Evolutionary conservation across 2,329 filamentous ascomycete species (phyloP), one percentile per base, ranked within the genome.

Genomic region (Gliomastix tumulicola): DNA sequence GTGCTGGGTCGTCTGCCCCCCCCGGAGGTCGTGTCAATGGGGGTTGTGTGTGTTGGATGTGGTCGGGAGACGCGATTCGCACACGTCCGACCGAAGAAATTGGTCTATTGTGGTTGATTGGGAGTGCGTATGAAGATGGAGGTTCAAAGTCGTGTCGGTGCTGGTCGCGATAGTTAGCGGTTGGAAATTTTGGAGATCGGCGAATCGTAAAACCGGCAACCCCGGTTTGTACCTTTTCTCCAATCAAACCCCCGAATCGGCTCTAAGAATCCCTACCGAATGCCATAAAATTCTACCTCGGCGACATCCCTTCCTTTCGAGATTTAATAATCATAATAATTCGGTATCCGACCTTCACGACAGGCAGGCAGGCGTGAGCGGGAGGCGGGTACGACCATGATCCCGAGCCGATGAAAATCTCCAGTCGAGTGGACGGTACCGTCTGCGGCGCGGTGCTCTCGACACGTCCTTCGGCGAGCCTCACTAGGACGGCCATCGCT

Each of bases 391-490:
- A 45, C 40, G 53, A 65, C 46, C 59, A 74, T 73, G 69, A 63
- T 57, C 64, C 68, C 63, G 62, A 66, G 60, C 73, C 65, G 70
- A 79, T 79, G 74, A 77, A 69, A 71, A 62, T 69, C 62, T 61
- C 67, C 51, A 69, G 63, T 62, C 70, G 69, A 71, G 67, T 76
- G 60, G 71, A 77, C 60, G 63, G 71, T 65, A 71, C 71, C 65
- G 68, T 73, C 65, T 74, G 68, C 63, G 65, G 68, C 65, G 68
- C 71, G 55, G 66, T 74, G 57, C 60, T 71, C 53, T 62, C 64
- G 49, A 62, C 59, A 58, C 63, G 63, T 56, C 60, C 61, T 44
- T 58, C 60, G 47, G 46, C 50, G 38, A 48, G 48, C 38, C 42
- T 52, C 38, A n/a, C n/a, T n/a, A 47, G 43, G 37, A 40, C 41